Conservation (phyloP, 108 stramenopile species). For the Cyclotella cryptica region DNA sequence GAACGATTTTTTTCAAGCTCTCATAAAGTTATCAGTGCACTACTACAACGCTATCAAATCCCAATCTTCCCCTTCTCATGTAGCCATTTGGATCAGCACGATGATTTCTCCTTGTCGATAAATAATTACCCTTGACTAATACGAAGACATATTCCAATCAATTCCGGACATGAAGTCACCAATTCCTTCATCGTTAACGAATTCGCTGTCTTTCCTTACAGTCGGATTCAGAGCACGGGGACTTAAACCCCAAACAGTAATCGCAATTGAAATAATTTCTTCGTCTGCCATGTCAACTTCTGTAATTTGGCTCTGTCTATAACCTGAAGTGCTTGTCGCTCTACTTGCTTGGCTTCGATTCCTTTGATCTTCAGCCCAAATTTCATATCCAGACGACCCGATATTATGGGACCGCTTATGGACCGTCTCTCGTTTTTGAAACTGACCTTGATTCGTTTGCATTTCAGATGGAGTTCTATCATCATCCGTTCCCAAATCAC, state of each 20-base stretch:
- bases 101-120: neutral
- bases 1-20: too few species aligned
- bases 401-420: neutral
- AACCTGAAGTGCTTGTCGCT: neutral
- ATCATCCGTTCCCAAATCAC: too few species aligned
- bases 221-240: neutral
- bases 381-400: too few species aligned
- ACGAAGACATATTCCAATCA: neutral
- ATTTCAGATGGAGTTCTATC: neutral
- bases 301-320: neutral
- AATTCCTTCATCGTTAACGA: too few species aligned
- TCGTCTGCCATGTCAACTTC: conserved; percentile 11
- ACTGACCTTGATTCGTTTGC: neutral
- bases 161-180: neutral
- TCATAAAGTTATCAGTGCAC: too few species aligned
- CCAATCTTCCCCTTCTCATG: too few species aligned
- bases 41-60: too few species aligned
- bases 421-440: neutral
- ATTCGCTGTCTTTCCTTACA: too few species aligned
- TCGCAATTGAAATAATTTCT: neutral
- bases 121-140: neutral
- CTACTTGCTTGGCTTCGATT: neutral
- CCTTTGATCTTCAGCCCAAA: too few species aligned
- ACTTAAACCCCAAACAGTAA: neutral
- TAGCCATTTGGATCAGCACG: too few species aligned